phyloP scores from a whole-genome alignment of 2,329 filamentous ascomycete genomes.

The Colletotrichum cereale region DNA sequence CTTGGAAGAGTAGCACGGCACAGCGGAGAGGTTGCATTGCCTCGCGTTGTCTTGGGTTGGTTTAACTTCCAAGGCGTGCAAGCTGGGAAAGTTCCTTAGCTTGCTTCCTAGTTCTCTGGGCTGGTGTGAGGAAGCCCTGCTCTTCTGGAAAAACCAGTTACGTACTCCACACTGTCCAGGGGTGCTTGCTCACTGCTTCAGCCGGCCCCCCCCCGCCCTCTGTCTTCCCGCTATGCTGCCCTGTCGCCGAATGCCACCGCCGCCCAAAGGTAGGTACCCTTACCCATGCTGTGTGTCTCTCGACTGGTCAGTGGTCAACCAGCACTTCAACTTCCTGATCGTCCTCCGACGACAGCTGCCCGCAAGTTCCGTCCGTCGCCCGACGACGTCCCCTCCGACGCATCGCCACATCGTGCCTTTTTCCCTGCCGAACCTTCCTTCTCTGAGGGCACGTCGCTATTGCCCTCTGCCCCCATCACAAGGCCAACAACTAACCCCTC shows the following conservation, averaged over 20 bases:
- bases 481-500: background rate
- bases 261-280: background rate
- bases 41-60: background rate
- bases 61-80: background rate
- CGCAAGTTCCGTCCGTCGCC: conserved; percentile 23
- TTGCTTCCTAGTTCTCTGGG: background rate
- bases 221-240: background rate
- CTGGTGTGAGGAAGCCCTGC: conserved; percentile 1
- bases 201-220: conserved; percentile 4
- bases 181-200: conserved; percentile 7
- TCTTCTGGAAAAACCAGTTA: conserved; percentile 3
- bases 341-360: conserved; percentile 27
- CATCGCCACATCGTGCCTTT: background rate
- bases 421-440: background rate
- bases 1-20: background rate
- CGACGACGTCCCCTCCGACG: conserved; percentile 18
- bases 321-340: background rate
- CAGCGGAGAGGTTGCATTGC: conserved; percentile 3
- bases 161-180: background rate
- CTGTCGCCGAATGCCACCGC: conserved; percentile 14
- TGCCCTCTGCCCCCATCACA: background rate
- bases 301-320: conserved; percentile 6
- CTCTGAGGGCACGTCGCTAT: background rate
- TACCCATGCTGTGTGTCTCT: background rate
- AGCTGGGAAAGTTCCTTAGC: background rate